These are phyloP conservation scores for Perilla frutescens DNA, from an alignment of 257 asterid species.

Conservation along the genomic window DNA sequence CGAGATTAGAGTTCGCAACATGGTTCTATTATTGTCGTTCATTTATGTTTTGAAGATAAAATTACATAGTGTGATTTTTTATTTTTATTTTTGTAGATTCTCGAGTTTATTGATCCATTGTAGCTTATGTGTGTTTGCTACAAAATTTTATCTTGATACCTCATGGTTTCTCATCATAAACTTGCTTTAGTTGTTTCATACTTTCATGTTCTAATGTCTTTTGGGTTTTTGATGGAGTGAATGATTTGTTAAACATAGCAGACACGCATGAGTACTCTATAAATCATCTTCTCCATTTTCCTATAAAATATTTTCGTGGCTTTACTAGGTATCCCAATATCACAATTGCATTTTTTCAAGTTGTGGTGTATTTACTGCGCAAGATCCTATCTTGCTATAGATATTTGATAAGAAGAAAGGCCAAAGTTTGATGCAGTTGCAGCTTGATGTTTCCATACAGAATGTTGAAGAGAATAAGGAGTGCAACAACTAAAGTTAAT, in stretches of 20 bases:
- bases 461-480: slow-evolving; percentile 69
- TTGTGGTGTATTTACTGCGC: slow-evolving; percentile 27
- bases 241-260: background rate
- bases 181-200: background rate
- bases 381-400: slow-evolving; percentile 53
- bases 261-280: background rate
- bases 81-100: too few species aligned
- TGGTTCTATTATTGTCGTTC: too few species aligned
- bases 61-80: too few species aligned
- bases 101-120: too few species aligned
- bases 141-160: too few species aligned
- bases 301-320: slow-evolving; percentile 8
- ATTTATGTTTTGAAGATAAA: too few species aligned
- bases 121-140: too few species aligned
- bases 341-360: slow-evolving; percentile 25
- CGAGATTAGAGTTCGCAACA: too few species aligned
- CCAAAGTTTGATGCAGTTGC: slow-evolving; percentile 76
- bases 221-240: slow-evolving; percentile 5
- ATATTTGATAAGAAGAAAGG: slow-evolving; percentile 45
- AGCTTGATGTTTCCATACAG: slow-evolving; percentile 62
- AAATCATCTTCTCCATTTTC: slow-evolving; percentile 21
- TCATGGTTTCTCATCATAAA: background rate
- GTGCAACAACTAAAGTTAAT: slow-evolving; percentile 44
- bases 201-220: slow-evolving; percentile 14
- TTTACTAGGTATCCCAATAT: slow-evolving; percentile 14